Percentiles rank a stretch among this genome's conserved stretches.
Conservation (phyloP, 306 rosid genomes). For the Mucuna pruriens region DNA sequence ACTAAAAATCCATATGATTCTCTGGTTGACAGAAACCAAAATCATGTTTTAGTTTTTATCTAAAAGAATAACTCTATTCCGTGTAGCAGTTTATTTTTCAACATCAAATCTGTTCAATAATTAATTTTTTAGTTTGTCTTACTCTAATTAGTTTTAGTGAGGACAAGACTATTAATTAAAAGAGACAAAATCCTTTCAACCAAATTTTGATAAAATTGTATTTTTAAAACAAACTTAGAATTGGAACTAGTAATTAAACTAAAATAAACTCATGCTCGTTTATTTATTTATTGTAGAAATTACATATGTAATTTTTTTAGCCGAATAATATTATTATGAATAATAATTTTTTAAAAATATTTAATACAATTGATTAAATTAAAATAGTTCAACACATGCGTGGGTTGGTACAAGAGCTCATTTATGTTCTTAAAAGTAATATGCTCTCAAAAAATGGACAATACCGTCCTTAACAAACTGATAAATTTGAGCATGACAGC, state of each 20-base stretch:
- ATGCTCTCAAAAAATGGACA: not conserved
- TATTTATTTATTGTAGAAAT: too few species aligned
- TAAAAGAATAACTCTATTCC: not conserved
- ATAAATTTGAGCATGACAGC: not conserved
- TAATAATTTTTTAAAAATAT: too few species aligned
- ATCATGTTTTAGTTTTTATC: not conserved
- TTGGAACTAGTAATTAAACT: not conserved
- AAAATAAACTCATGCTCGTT: not conserved
- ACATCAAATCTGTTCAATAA: not conserved
- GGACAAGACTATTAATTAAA: not conserved
- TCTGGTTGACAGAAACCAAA: not conserved
- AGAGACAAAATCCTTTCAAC: not conserved
- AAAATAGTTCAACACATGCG: too few species aligned
- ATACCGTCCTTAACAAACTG: not conserved
- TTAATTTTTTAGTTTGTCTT: not conserved
- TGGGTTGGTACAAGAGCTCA: too few species aligned
- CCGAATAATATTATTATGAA: too few species aligned
- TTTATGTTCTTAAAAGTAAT: too few species aligned
- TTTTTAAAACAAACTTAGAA: not conserved
- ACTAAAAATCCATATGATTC: constrained; percentile 30
- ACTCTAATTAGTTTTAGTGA: not conserved
- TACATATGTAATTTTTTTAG: too few species aligned
- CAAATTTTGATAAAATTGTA: not conserved
- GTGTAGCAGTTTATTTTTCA: not conserved
- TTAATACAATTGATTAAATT: too few species aligned